phyloP scores from a whole-genome alignment of 2,329 filamentous ascomycete genomes.

The Xylaria sp. region DNA sequence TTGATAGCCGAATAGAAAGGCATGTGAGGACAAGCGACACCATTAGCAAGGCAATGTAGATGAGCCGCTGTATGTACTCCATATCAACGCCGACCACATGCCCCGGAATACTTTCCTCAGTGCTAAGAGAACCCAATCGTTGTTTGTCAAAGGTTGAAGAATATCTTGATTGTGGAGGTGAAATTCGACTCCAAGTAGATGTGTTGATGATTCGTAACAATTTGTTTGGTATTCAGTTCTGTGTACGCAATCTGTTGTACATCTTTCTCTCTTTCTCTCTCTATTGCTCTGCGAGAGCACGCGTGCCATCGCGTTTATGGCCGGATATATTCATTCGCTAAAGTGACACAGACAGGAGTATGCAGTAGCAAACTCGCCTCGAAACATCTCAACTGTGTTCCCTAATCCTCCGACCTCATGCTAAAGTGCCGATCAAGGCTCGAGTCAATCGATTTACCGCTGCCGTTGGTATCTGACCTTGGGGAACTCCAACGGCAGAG shows the following conservation, averaged over 20 bases:
- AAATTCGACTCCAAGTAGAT: not conserved
- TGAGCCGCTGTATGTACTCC: no score
- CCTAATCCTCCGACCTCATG: not conserved
- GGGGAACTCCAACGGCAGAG: slow-evolving; percentile 77
- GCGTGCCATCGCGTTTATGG: not conserved
- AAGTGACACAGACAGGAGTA: not conserved
- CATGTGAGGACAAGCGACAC: no score
- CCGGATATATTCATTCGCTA: not conserved
- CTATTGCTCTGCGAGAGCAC: not conserved
- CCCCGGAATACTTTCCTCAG: no score
- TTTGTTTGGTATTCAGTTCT: slow-evolving; percentile 1
- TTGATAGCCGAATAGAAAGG: no score
- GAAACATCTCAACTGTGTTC: not conserved
- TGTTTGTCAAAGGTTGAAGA: not conserved
- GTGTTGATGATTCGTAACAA: not conserved
- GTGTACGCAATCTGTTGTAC: not conserved
- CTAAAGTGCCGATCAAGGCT: not conserved
- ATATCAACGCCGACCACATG: no score
- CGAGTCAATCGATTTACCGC: slow-evolving; percentile 1
- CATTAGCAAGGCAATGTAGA: no score
- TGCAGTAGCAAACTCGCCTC: not conserved
- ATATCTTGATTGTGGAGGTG: not conserved
- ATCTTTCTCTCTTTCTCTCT: not conserved
- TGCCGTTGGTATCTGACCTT: slow-evolving; percentile 42
- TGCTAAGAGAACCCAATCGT: no score